phyloP scores from a whole-genome alignment of 768 basidiomycete genomes.

The Hericium rajendrae region DNA sequence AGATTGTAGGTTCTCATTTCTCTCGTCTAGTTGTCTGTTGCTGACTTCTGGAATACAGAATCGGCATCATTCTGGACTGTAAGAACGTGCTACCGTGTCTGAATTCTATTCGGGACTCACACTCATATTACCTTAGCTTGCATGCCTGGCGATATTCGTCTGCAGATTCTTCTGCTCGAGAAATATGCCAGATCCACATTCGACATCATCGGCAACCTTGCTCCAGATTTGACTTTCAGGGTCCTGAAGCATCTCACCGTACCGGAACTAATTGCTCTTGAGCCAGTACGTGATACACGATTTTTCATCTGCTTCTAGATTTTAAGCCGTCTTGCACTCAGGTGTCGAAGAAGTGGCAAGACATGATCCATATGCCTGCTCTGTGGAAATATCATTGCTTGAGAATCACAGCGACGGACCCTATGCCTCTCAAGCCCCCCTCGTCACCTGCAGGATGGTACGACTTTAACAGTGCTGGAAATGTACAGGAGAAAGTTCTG shows the following conservation, averaged over 20 bases:
- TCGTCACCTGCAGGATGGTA: slow-evolving; percentile 64
- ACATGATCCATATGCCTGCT: slow-evolving; percentile 48
- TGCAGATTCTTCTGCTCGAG: slow-evolving; percentile 77
- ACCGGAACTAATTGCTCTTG: slow-evolving; percentile 49
- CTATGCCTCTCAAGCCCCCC: slow-evolving; percentile 54
- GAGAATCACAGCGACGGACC: slow-evolving; percentile 63
- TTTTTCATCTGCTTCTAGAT: background rate
- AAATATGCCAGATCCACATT: slow-evolving; percentile 78
- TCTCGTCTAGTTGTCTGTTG: slow-evolving; percentile 9
- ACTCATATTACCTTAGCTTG: slow-evolving; percentile 36
- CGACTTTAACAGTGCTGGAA: slow-evolving; percentile 14
- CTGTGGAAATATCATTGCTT: slow-evolving; percentile 75
- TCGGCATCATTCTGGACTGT: slow-evolving; percentile 57
- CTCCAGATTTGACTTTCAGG: slow-evolving; percentile 53
- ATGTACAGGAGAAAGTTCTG: slow-evolving; percentile 1
- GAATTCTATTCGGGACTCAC: slow-evolving; percentile 4
- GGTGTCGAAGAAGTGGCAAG: slow-evolving; percentile 37
- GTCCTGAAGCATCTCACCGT: slow-evolving; percentile 53
- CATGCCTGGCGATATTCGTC: slow-evolving; percentile 75
- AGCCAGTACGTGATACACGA: slow-evolving; percentile 31
- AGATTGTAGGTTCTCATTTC: slow-evolving; percentile 44
- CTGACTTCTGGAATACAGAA: slow-evolving; percentile 25
- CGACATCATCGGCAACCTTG: slow-evolving; percentile 68
- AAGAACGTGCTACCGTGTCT: slow-evolving; percentile 13
- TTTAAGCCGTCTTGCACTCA: slow-evolving; percentile 8